These are phyloP conservation scores for Bidens hawaiensis DNA, from an alignment of 140 eudicot species.

Conservation along the genomic window DNA sequence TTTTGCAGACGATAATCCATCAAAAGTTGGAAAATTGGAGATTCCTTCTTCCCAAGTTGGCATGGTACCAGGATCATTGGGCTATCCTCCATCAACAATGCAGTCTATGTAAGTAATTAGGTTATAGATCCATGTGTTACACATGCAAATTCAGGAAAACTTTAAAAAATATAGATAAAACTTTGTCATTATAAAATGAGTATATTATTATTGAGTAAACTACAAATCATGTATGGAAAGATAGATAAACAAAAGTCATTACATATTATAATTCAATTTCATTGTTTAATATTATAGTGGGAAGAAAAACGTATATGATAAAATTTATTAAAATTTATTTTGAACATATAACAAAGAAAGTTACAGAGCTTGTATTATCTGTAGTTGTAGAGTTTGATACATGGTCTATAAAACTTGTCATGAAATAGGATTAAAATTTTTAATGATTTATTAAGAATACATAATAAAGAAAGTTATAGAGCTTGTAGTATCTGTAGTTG, in stretches of 20 bases:
- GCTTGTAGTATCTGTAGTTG: no score
- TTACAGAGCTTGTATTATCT: no score
- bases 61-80: slow-evolving; percentile 57
- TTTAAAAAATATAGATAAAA: neutral
- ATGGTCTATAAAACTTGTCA: no score
- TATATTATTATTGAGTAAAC: neutral
- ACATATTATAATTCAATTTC: no score
- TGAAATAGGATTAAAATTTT: no score
- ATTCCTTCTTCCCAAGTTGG: slow-evolving; percentile 64
- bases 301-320: neutral
- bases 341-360: neutral
- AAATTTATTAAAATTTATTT: neutral
- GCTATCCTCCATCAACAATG: slow-evolving; percentile 54
- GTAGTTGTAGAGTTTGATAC: no score
- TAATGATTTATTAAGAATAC: no score
- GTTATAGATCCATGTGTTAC: neutral
- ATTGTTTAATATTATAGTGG: neutral
- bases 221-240: neutral
- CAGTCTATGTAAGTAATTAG: slow-evolving; percentile 52
- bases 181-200: neutral
- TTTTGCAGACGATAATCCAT: slow-evolving; percentile 65
- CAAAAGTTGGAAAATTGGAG: slow-evolving; percentile 67
- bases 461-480: no score
- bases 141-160: neutral
- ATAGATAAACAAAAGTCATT: neutral